Evolutionary conservation across 2,329 filamentous ascomycete species (phyloP), one percentile per base, ranked within the genome.

Genomic region (Orbilia oligospora): DNA sequence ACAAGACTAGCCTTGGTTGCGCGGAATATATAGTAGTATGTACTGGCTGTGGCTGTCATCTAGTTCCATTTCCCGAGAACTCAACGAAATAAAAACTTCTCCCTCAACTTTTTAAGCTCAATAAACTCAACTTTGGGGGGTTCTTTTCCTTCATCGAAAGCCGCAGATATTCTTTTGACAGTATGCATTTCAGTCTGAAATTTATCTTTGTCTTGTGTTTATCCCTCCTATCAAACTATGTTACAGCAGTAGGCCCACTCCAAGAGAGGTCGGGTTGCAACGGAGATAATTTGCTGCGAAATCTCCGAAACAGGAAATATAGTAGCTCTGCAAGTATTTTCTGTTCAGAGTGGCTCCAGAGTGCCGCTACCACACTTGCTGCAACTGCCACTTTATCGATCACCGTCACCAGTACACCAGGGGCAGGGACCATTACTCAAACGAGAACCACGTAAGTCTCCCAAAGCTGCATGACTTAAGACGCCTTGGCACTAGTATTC

Each of bases 341-440:
- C 55, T 71, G 67, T 24, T 71, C 67, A 10, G 41, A 27, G 24
- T 70, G 51, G 51, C 41, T 70, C n/a, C 66, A 61, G 18, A 49
- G 66, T 49, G 30, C 51, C 3, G 36, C 56, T 24, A 70, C 66
- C 4, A 69, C 65, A 6, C 1, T 69, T 16, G 48, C 36, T 41
- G 51, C 46, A 2, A 58, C 49, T 1, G 38, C 51, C 10, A 69
- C 65, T 16, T 22, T 41, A 58, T 56, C 36, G 0, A 22, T 55
- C 2, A 58, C 65, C 4, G 51, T 44, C 38, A 69, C 51, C 5
- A 44, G 53, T 16, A 58, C 65, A 1, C 65, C 51, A 1, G 30
- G 12, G 5, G 49, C 20, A 22, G 16, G n/a, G 1, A 48, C 51
- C 12, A 38, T 27, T 18, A 48, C 22, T 20, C 10, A 56, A 18